Evolutionary conservation across 1,139 yeast species (phyloP).

Genomic region (Taphrina deformans): DNA sequence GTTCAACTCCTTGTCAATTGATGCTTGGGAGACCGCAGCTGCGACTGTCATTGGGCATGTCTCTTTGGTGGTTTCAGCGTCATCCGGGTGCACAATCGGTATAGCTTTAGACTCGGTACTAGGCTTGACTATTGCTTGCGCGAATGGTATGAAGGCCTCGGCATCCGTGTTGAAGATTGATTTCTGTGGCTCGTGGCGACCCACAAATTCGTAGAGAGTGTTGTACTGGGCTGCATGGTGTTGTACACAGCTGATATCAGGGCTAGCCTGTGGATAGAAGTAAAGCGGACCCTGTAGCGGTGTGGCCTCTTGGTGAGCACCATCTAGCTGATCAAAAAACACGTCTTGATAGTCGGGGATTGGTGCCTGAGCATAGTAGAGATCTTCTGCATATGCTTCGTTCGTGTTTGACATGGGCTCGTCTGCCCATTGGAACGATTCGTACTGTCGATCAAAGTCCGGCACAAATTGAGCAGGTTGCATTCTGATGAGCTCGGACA

Average conservation of each 20-base stretch:
- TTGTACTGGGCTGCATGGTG: background rate
- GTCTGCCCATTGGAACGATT: conserved; percentile 12
- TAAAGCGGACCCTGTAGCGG: background rate
- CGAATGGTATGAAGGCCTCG: conserved; percentile 14
- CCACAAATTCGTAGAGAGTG: background rate
- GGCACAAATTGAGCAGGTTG: background rate
- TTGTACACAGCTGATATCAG: background rate
- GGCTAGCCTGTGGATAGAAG: conserved; percentile 1
- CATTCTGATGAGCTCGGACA: conserved; percentile 22
- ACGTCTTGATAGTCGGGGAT: background rate
- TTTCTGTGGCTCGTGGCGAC: background rate
- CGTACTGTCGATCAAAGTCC: background rate
- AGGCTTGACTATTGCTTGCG: conserved; percentile 1
- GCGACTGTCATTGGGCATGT: background rate
- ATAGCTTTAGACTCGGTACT: background rate
- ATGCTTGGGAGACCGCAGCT: background rate
- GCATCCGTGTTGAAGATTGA: conserved; percentile 10
- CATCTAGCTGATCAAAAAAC: background rate
- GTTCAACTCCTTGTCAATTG: background rate
- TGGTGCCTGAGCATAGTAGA: background rate
- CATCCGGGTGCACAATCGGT: conserved; percentile 1
- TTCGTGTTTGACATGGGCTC: background rate
- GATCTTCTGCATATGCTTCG: background rate
- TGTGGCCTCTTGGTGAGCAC: background rate
- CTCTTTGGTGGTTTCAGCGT: background rate